phyloP scores from a whole-genome alignment of 2,329 filamentous ascomycete genomes.

The Fusarium marasasianum region DNA sequence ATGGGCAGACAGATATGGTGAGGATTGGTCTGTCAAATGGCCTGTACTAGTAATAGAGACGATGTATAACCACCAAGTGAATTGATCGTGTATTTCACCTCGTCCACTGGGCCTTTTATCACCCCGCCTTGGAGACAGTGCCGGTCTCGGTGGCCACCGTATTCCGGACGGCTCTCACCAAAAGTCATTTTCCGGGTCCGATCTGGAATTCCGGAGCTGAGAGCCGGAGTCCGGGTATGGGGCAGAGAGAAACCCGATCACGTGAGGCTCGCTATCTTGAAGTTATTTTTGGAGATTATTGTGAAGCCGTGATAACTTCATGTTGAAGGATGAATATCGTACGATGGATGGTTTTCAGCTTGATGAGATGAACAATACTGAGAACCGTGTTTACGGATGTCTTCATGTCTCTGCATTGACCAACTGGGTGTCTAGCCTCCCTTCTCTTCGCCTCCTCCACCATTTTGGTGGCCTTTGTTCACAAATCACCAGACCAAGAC shows the following conservation, averaged over 20 bases:
- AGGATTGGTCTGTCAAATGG: conserved; percentile 15
- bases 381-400: neutral
- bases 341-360: neutral
- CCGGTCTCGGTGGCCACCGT: conserved; percentile 31
- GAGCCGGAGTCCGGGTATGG: conserved; percentile 25
- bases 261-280: neutral
- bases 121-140: conserved; percentile 25
- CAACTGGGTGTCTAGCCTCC: neutral
- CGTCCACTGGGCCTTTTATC: conserved; percentile 29
- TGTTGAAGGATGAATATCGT: neutral
- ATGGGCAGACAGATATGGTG: conserved; percentile 11
- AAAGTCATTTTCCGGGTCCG: conserved; percentile 21
- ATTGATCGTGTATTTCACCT: conserved; percentile 4
- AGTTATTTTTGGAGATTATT: neutral
- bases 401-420: neutral
- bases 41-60: neutral
- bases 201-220: conserved; percentile 29
- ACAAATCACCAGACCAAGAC: conserved; percentile 3
- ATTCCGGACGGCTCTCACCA: conserved; percentile 25
- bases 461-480: neutral
- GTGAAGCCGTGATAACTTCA: conserved; percentile 13
- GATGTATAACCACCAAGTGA: neutral
- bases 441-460: neutral
- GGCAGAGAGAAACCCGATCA: conserved; percentile 17
- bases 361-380: neutral